Base-by-base conservation (phyloP, 441 rosid genomes). In the Biscutella auriculata region DNA sequence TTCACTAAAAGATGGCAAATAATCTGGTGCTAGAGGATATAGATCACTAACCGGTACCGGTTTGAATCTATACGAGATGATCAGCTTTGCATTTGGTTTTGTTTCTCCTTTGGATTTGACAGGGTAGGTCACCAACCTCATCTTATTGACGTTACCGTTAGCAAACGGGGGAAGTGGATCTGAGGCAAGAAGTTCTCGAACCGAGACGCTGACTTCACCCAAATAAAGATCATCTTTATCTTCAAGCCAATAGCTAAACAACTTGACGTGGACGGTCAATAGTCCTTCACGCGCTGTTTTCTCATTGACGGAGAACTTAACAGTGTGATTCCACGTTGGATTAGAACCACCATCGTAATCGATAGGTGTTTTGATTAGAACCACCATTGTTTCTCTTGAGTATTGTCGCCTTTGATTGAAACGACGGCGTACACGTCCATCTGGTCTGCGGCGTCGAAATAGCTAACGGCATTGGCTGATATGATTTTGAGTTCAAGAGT, bases 301-400 rank as follows among this genome's bases (percentile, higher is more conserved):
- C 12, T 71, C 55, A 29, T 43, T 59, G 64, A 88, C 5, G 33
- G 77, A 68, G 72, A 88, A 82, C 57, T 70, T 82, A 2, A 74
- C 51, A 2, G 82, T 77, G 64, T 76, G 81, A 34, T 83, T 77
- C 92, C 96, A 88, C 15, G 75, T 68, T 3, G 95, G 96, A 47
- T 74, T 74, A 28, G 58, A 58, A 15, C 82, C 86, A 11, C 89
- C 78, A 8, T 63, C 69, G 6, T 55, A 74, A 59, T 83, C 73
- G 0, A 81, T 71, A 0, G 72, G 75, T 11, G 87, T 75, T 52
- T 72, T 83, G 25, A 55, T n/a, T n/a, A n/a, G n/a, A n/a, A n/a
- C 46, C 64, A 55, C 45, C n/a, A n/a, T 59, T 52, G 71, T 75
- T 10, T 50, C 0, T 76, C 14, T 64, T 63, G 59, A 17, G 42